Evolutionary conservation across 306 rosid species (phyloP).

Genomic region (Potentilla sterilis): DNA sequence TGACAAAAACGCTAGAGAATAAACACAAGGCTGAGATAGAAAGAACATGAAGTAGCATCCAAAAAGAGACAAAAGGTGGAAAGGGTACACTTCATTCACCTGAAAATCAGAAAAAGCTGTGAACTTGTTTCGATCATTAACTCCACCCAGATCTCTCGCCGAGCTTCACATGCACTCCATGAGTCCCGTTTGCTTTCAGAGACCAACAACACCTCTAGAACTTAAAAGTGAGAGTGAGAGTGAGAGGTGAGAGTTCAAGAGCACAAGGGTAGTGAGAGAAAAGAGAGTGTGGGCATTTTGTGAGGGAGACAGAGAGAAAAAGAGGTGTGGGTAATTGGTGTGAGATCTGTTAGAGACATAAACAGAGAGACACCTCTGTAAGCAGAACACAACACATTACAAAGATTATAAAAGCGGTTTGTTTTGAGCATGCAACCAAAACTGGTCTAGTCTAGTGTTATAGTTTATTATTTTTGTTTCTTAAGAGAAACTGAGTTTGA

Average conservation of each 20-base stretch:
- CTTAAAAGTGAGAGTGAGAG: conserved; percentile 13
- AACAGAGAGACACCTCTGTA: conserved; percentile 37
- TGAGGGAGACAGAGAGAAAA: conserved; percentile 11
- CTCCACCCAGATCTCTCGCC: conserved; percentile 61
- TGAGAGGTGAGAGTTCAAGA: not conserved
- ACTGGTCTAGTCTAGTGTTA: not conserved
- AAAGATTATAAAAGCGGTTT: conserved; percentile 51
- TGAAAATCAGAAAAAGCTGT: conserved; percentile 56
- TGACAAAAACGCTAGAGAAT: conserved; percentile 27
- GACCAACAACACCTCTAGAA: conserved; percentile 42
- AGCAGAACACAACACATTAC: conserved; percentile 43
- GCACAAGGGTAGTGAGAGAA: conserved; percentile 7
- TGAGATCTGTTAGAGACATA: conserved; percentile 70
- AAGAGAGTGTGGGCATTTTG: not conserved
- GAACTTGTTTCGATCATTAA: conserved; percentile 53
- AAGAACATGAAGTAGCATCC: conserved; percentile 32
- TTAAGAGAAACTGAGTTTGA: not conserved
- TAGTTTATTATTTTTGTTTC: not conserved
- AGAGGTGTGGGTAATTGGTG: conserved; percentile 28
- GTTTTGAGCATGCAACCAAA: conserved; percentile 48
- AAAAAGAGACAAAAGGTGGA: conserved; percentile 33
- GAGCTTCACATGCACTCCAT: conserved; percentile 87
- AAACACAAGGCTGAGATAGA: conserved; percentile 33
- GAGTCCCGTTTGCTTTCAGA: conserved; percentile 34
- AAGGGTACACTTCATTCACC: conserved; percentile 53